A percentile compares a stretch with the other conserved stretches of the same genome.
phyloP scores from a whole-genome alignment of 257 asterid species.

The Agastache rugosa region DNA sequence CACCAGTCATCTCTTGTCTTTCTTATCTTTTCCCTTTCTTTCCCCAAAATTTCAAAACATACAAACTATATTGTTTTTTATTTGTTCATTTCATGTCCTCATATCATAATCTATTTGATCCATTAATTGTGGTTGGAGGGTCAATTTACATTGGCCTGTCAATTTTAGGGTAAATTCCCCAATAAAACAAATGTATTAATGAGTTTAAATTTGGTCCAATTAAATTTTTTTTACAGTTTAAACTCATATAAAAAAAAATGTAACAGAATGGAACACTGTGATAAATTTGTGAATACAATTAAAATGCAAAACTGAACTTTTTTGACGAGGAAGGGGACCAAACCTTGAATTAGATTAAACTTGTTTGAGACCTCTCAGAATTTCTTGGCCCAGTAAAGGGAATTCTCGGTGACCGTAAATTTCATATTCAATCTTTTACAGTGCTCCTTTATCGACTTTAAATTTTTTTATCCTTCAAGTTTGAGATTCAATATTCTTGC shows the following conservation, averaged over 20 bases:
- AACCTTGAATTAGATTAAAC: not conserved
- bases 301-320: not conserved
- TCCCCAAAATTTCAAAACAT: conserved; percentile 21
- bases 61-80: not conserved
- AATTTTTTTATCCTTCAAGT: no score
- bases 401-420: not conserved
- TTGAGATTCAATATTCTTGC: no score
- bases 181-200: not conserved
- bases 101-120: conserved; percentile 20
- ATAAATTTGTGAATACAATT: not conserved
- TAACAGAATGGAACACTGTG: not conserved
- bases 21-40: conserved; percentile 35
- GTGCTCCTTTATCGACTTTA: not conserved
- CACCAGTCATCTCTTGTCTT: conserved; percentile 45
- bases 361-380: not conserved
- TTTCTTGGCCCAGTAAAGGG: not conserved
- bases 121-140: conserved; percentile 24
- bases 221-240: not conserved
- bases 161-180: not conserved
- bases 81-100: conserved; percentile 14
- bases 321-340: conserved; percentile 13
- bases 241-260: not conserved
- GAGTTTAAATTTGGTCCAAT: not conserved
- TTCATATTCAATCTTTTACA: not conserved
- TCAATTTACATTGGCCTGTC: conserved; percentile 18